Evolutionary conservation across 768 basidiomycete genomes (phyloP).

Genomic region (Rossbeevera mucosa): DNA sequence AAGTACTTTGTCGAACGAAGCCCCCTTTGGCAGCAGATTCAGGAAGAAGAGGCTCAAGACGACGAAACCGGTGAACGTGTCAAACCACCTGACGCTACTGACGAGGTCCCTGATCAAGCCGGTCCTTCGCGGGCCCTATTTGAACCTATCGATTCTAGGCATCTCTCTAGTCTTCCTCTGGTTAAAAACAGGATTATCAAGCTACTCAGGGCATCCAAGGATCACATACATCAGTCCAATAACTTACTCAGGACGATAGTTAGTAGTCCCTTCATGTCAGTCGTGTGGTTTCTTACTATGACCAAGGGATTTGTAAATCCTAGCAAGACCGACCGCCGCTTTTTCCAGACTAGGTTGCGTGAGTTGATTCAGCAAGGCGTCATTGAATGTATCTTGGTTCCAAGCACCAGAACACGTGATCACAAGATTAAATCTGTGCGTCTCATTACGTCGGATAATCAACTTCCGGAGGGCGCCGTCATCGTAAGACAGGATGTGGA

Average conservation of each 20-base stretch:
- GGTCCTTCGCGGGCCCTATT: slow-evolving; percentile 43
- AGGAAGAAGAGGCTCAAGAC: slow-evolving; percentile 56
- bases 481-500: slow-evolving; percentile 34
- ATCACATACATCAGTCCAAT: slow-evolving; percentile 64
- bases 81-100: slow-evolving; percentile 11
- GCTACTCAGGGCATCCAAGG: slow-evolving; percentile 64
- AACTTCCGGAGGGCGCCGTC: slow-evolving; percentile 33
- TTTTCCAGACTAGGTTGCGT: slow-evolving; percentile 70
- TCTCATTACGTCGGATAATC: slow-evolving; percentile 44
- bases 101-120: slow-evolving; percentile 18
- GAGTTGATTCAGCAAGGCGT: slow-evolving; percentile 70
- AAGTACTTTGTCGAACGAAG: slow-evolving; percentile 78
- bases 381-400: slow-evolving; percentile 71
- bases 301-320: slow-evolving; percentile 71
- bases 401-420: slow-evolving; percentile 47
- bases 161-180: slow-evolving; percentile 70
- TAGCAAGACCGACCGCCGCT: slow-evolving; percentile 73
- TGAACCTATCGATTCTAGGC: slow-evolving; percentile 71
- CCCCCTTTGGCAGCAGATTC: slow-evolving; percentile 71
- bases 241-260: slow-evolving; percentile 80
- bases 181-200: slow-evolving; percentile 68
- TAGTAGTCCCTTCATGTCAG: slow-evolving; percentile 24
- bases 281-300: background rate
- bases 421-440: slow-evolving; percentile 62
- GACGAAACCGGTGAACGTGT: slow-evolving; percentile 21